Base-by-base conservation (phyloP, 2,329 filamentous ascomycete genomes). In the Fusarium hainanense region DNA sequence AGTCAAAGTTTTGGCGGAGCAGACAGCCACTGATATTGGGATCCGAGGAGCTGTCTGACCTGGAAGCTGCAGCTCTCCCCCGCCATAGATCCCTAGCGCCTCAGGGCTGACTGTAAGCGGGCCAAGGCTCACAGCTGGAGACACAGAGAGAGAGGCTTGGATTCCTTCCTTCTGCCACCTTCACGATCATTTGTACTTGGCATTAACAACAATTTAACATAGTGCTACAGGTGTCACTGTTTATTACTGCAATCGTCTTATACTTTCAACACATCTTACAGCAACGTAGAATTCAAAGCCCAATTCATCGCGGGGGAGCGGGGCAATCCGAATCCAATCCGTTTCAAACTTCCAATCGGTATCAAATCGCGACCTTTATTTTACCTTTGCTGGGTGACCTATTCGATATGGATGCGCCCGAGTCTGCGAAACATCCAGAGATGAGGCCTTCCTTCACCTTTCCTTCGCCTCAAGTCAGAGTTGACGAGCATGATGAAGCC, bases 391-490 rank as follows among this genome's bases (percentile, higher is more conserved):
- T 50, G 37, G 44, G 49, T 43, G 30, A 30, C 21, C 14, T 20
- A 23, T 54, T 57, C 55, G 50, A 52, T 54, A 77, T 77, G 75
- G 69, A 74, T 27, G 54, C 74, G 16, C 40, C 58, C 12, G 66
- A 73, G 25, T 54, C 64, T 32, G 59, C 63, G 23, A 34, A 51
- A 18, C 48, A 58, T 46, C 69, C 69, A 43, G 67, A 72, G 46
- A 62, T 74, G 63, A 66, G 59, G 14, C 41, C 56, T 30, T 62
- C 73, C 12, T 72, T 71, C 30, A 75, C 73, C 28, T 74, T 76
- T 42, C 72, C 73, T 14, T 78, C 77, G 20, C 78, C 75, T 25
- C 75, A 68, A 47, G 73, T 79, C 58, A 78, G 69, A 32, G 66
- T 79, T 46, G 74, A 78, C 49, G 51, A 67, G 47, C 70, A 75